Base-by-base conservation (phyloP, 1,139 yeast genomes). In the Kluyveromyces sp. region DNA sequence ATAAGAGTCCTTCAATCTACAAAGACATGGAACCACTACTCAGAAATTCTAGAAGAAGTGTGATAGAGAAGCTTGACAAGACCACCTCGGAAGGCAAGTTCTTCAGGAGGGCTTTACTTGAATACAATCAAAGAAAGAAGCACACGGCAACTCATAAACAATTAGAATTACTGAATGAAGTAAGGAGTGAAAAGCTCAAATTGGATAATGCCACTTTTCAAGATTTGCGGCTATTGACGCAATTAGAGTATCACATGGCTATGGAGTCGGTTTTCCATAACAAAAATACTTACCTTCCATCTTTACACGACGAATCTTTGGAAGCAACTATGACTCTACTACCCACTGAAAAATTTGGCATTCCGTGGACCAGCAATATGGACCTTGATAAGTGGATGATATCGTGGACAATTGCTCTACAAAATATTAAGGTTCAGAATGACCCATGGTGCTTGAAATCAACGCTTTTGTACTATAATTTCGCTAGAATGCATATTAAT, bases 341-440 rank as follows among this genome's bases (percentile, higher is more conserved):
- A 36, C 68, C 75, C 0, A 87, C 87, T 0, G 66, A 79, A 0
- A 65, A 77, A 0, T 75, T 80, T 55, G 88, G 87, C 0, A 70
- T 81, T 7, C 87, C 87, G 0, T 80, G 83, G 49, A 77, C 75
- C 51, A 73, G 80, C 16, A 81, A 81, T 58, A 64, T 81, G 48
- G 85, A 80, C 46, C 63, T 81, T 36, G 87, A 81, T 54, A 79
- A 76, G 58, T 81, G 88, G 88, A 81, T 81, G 87, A 86, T 81
- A 7, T 80, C 83, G 12, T 81, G 88, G 88, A 79, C 88, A 0
- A 85, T 82, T 8, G 61, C 80, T 28, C 63, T 81, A 15, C 77
- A 84, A 1, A 83, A 85, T 0, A 73, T 76, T 34, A 71, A 69
- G 46, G 62, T 58, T 13, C 71, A 71, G 41, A 78, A 79, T 9